Evolutionary conservation across 805 yeast species (phyloP).

Genomic region (Zygoascus biomembranicola): DNA sequence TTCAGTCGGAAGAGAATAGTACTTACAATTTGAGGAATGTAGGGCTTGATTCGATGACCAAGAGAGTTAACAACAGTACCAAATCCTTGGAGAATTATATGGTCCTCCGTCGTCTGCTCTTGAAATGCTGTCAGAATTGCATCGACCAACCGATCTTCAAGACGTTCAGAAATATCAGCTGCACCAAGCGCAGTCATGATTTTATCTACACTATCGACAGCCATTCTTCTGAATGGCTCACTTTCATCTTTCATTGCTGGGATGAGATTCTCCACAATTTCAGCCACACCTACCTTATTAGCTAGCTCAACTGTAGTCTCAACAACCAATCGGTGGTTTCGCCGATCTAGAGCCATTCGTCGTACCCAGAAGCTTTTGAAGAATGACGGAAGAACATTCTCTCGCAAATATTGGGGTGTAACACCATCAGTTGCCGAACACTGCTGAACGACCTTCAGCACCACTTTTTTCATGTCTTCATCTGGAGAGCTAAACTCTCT

Average conservation of each 20-base stretch:
- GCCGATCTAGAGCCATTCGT: slow-evolving; percentile 50
- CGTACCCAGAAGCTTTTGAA: slow-evolving; percentile 75
- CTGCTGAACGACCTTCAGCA: slow-evolving; percentile 57
- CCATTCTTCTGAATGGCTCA: slow-evolving; percentile 72
- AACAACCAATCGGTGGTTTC: slow-evolving; percentile 51
- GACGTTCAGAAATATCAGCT: slow-evolving; percentile 51
- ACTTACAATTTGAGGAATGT: slow-evolving; percentile 62
- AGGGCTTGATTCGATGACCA: slow-evolving; percentile 59
- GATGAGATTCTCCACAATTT: slow-evolving; percentile 49
- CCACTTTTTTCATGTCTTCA: slow-evolving; percentile 75
- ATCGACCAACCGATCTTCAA: slow-evolving; percentile 64
- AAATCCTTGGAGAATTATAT: slow-evolving; percentile 51
- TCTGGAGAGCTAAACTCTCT: slow-evolving; percentile 77
- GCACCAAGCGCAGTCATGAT: slow-evolving; percentile 45
- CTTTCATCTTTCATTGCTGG: slow-evolving; percentile 68
- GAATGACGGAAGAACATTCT: slow-evolving; percentile 51
- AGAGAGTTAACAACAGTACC: slow-evolving; percentile 55
- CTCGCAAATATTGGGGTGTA: slow-evolving; percentile 38
- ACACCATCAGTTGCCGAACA: slow-evolving; percentile 57
- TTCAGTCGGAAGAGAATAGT: slow-evolving; percentile 65
- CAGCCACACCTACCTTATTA: slow-evolving; percentile 55
- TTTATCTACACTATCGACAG: slow-evolving; percentile 58
- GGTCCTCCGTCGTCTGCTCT: slow-evolving; percentile 57
- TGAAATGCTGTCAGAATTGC: slow-evolving; percentile 72
- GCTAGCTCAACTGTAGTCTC: slow-evolving; percentile 67